Evolutionary conservation across 164 flowering plant species (phyloP).

Genomic region (Aristolochia californica): DNA sequence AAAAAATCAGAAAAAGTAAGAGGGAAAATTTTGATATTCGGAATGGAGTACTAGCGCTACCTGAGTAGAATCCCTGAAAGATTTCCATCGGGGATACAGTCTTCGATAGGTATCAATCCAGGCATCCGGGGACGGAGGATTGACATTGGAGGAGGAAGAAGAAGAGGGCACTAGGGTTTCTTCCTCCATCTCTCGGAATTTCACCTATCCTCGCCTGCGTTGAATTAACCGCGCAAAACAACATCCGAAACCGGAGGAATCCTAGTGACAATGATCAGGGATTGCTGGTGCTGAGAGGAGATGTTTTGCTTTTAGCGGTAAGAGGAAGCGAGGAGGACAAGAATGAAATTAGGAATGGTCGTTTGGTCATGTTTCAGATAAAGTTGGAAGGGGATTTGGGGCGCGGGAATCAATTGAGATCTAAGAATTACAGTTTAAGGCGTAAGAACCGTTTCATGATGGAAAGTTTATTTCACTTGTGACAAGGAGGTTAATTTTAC

Average conservation of each 20-base stretch:
- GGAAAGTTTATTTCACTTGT: too few species aligned
- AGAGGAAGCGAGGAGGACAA: neutral
- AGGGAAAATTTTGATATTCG: neutral
- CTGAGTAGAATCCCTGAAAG: conserved; percentile 36
- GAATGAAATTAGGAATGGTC: too few species aligned
- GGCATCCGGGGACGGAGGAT: conserved; percentile 46
- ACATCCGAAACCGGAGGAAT: neutral
- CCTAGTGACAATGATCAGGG: too few species aligned
- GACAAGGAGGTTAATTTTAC: too few species aligned
- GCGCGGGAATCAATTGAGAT: too few species aligned
- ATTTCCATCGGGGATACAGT: conserved; percentile 54
- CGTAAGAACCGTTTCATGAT: too few species aligned
- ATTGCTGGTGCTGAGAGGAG: neutral
- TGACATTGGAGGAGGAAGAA: conserved; percentile 7
- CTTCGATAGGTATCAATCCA: conserved; percentile 39
- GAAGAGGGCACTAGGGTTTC: conserved; percentile 28
- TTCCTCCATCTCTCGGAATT: conserved; percentile 16
- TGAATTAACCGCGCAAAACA: neutral
- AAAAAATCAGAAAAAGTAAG: neutral
- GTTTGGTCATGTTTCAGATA: too few species aligned
- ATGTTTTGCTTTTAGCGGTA: neutral
- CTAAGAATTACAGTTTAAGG: too few species aligned
- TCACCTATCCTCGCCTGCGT: neutral
- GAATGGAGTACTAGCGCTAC: conserved; percentile 13
- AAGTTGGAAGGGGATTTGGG: too few species aligned